Base-by-base conservation (phyloP, 2,329 filamentous ascomycete genomes). In the Arthrobotrys entomopaga region DNA sequence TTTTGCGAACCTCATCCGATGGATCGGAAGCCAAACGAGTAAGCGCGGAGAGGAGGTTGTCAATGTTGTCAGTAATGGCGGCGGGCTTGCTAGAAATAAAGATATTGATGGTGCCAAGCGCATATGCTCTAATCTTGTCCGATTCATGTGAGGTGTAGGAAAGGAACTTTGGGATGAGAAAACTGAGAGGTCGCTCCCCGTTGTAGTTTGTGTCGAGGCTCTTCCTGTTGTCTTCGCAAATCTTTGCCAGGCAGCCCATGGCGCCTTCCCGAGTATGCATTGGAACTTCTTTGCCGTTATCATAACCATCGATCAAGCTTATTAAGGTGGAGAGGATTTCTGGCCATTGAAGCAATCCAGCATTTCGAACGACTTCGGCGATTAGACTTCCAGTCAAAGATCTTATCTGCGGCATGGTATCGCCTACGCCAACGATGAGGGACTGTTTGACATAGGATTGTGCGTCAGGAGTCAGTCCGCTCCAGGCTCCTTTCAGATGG, bases 161-260 rank as follows among this genome's bases (percentile, higher is more conserved):
- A 78, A 99, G 88, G 74, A 99, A 86, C 82, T 96, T 94, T 10
- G 95, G 95, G 57, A 98, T 89, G 52, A 99, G 88, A 79, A 93
- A 90, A 80, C 91, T 90, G 73, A 98, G 87, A 1, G 95, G 95
- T 66, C 93, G 87, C 82, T 97, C 90, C 74, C 93, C 92, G 80
- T 93, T 89, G 81, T 96, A 92, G 77, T 97, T 92, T 78, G 90
- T 89, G 82, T 96, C 92, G 63, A 99, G 84, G 71, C 92, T 86
- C 80, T 91, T 92, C 79, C 88, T 89, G 83, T 96, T 97, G 83
- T 99, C 95, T 82, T 99, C 95, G 82, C 95, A 99, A 75, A 99
- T 93, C 84, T 98, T 98, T 81, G 90, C 85, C 82, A 99, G 85
- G 54, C 95, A 93, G 56, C 91, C 88, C 91, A 98, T 97, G 78